Evolutionary conservation across 73 alveolate species (phyloP).

Genomic region (Paramecium octaurelia): DNA sequence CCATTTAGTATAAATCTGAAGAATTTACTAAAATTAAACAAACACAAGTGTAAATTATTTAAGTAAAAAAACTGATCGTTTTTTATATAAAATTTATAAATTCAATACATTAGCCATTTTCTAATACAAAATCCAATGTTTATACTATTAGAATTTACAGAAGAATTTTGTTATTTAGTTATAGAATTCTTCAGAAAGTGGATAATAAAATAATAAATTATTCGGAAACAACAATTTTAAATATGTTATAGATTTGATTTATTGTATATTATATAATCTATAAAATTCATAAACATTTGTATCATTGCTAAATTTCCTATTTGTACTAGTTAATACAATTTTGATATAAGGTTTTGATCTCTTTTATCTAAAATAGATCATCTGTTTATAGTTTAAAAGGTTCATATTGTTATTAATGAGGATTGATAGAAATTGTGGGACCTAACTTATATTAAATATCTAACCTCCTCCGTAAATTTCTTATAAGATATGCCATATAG

Average conservation of each 20-base stretch:
- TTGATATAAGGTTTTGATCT: neutral
- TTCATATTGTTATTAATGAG: neutral
- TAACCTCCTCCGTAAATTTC: slow-evolving; percentile 52
- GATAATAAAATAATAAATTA: no score
- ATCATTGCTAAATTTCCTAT: neutral
- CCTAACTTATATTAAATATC: neutral
- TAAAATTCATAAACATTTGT: neutral
- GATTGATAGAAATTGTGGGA: neutral
- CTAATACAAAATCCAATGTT: neutral
- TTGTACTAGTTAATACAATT: neutral
- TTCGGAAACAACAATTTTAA: no score
- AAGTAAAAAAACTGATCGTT: neutral
- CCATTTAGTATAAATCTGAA: no score
- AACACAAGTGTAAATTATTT: neutral
- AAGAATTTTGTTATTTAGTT: neutral
- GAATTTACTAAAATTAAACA: neutral
- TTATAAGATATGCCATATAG: slow-evolving; percentile 3
- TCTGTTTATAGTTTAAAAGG: neutral
- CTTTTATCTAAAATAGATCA: neutral
- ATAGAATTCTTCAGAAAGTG: no score
- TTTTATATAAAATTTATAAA: no score
- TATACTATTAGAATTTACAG: no score
- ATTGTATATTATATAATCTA: neutral
- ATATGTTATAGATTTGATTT: neutral
- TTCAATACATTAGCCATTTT: neutral